Evolutionary conservation across 2,329 filamentous ascomycete genomes (phyloP).

Genomic region (Venturia pyrina): DNA sequence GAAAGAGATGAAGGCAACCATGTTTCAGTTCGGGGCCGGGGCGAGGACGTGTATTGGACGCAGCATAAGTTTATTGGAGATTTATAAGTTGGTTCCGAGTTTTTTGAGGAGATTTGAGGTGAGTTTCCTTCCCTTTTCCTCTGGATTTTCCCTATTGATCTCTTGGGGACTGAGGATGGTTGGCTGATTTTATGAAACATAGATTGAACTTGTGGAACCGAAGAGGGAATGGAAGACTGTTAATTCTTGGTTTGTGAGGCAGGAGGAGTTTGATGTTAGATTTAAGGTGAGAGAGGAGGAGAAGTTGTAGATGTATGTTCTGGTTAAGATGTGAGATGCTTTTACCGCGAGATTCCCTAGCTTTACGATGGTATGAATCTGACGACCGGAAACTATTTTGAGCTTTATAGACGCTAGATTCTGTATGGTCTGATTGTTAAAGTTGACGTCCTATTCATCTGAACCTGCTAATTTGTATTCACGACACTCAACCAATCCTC

Average conservation of each 20-base stretch:
- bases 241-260: conserved; percentile 46
- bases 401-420: neutral
- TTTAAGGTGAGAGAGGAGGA: conserved; percentile 19
- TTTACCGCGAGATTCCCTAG: too few species aligned
- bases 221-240: conserved; percentile 35
- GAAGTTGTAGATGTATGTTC: neutral
- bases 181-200: neutral
- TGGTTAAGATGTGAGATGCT: too few species aligned
- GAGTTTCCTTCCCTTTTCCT: conserved; percentile 14
- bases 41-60: conserved; percentile 57
- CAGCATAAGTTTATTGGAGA: conserved; percentile 40
- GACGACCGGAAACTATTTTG: neutral
- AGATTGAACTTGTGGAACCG: conserved; percentile 31
- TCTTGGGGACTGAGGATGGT: neutral
- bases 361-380: neutral
- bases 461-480: neutral
- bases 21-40: conserved; percentile 66
- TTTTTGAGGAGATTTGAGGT: conserved; percentile 56
- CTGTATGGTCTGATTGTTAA: neutral
- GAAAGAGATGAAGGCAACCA: conserved; percentile 57
- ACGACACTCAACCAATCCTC: neutral
- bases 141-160: neutral
- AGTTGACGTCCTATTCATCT: neutral
- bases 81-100: conserved; percentile 43
- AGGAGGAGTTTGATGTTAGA: conserved; percentile 33